phyloP scores from a whole-genome alignment of 2,329 filamentous ascomycete genomes.

The Sclerotinia trifoliorum region DNA sequence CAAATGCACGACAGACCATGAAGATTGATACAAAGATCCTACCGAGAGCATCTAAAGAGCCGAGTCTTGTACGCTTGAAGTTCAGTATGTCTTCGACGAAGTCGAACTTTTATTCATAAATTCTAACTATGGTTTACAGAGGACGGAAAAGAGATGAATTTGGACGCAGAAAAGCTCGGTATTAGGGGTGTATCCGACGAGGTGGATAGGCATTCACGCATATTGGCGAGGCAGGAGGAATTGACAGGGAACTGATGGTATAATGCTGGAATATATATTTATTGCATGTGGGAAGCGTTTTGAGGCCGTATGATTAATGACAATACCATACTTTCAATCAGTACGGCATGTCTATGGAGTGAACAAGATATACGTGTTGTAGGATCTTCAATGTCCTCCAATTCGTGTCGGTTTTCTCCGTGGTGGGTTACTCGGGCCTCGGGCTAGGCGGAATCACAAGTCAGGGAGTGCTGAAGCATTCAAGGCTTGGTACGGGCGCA shows the following conservation, averaged over 20 bases:
- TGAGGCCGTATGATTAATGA: constrained; percentile 19
- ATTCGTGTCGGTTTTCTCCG: not conserved
- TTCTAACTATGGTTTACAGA: constrained; percentile 52
- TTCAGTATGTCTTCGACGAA: constrained; percentile 64
- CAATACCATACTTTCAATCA: constrained; percentile 12
- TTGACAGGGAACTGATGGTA: constrained; percentile 50
- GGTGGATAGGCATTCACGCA: constrained; percentile 83
- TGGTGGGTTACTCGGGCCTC: not conserved
- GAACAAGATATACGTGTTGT: not conserved
- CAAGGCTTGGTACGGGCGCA: not conserved
- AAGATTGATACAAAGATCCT: constrained; percentile 76
- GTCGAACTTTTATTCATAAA: not conserved
- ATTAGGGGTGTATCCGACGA: constrained; percentile 87
- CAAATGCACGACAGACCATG: constrained; percentile 74
- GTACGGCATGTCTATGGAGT: not conserved
- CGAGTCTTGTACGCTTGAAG: constrained; percentile 70
- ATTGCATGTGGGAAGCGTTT: constrained; percentile 37
- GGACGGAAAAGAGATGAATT: constrained; percentile 85
- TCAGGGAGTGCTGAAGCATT: not conserved
- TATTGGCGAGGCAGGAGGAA: constrained; percentile 79
- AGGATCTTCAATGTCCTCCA: not conserved
- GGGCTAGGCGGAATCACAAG: not conserved
- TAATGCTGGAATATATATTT: constrained; percentile 23
- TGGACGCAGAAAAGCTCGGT: constrained; percentile 76
- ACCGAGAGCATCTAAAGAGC: constrained; percentile 65